Evolutionary conservation across 306 rosid genomes (phyloP), one percentile per base, ranked within the genome.

Genomic region (Clitoria ternatea): DNA sequence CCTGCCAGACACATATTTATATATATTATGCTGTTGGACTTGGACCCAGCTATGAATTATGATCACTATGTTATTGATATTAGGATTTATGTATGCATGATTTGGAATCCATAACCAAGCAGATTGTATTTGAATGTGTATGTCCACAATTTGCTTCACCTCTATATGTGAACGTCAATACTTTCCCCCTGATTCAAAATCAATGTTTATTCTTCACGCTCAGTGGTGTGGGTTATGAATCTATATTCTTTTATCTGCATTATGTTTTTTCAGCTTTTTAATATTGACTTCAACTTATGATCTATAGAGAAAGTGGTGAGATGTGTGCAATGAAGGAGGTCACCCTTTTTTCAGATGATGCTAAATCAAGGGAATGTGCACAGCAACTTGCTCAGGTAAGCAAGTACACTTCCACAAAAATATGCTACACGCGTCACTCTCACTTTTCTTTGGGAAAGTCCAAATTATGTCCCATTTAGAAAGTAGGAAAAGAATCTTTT

Each of bases 251-350:
- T 61, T 29, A 45, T 63, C 50, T 15, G 27, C 45, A 55, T 65
- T n/a, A 61, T 13, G 19, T 59, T 33, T 20, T 50, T 60, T 75
- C 15, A 42, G 56, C 22, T 30, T 70, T 26, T 48, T 44, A 30
- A 73, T 73, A 22, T 73, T 86, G 54, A 77, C 79, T 71, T 75
- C 33, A 35, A 36, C 35, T 80, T 84, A 53, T 74, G 53, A 70
- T 60, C 61, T 73, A 49, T 92, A 92, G 98, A 54, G 97, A 90
- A 82, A 90, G 80, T 61, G 98, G 98, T 23, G 98, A 90, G 78
- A 88, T 92, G 98, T 92, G 98, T 79, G 98, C 98, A 57, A 92
- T 92, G 98, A 92, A 92, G 86, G 98, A 92, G 87, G 98, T 92
- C 39, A 86, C 89, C 35, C 83, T 92, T 73, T 86, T 88, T 74